phyloP scores from a whole-genome alignment of 805 yeast species.

The Schwanniomyces polymorphus region DNA sequence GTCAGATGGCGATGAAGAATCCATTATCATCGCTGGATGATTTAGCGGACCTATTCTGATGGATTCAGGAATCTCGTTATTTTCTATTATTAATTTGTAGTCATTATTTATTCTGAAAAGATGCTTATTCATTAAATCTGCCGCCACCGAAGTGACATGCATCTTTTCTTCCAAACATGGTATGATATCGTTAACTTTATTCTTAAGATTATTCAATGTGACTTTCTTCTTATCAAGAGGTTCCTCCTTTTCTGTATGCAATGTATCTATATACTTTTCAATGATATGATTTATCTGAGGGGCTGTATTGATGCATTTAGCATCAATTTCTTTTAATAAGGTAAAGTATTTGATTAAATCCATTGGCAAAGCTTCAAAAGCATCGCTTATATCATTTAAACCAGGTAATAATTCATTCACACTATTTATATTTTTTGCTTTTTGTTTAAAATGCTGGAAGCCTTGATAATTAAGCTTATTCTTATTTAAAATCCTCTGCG shows the following conservation, averaged over 20 bases:
- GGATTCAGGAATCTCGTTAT: slow-evolving; percentile 78
- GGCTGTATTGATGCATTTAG: slow-evolving; percentile 77
- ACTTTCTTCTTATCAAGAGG: slow-evolving; percentile 30
- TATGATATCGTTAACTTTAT: slow-evolving; percentile 63
- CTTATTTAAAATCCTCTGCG: slow-evolving; percentile 17
- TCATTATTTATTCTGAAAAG: slow-evolving; percentile 76
- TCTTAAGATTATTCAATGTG: slow-evolving; percentile 40
- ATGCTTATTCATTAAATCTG: slow-evolving; percentile 71
- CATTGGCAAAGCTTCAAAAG: slow-evolving; percentile 83
- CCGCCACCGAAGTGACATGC: slow-evolving; percentile 93
- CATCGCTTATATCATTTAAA: slow-evolving; percentile 86
- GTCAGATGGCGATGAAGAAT: slow-evolving; percentile 48
- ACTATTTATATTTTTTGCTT: slow-evolving; percentile 30
- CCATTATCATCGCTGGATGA: slow-evolving; percentile 87
- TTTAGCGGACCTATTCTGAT: slow-evolving; percentile 76
- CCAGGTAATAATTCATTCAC: slow-evolving; percentile 63
- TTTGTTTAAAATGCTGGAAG: slow-evolving; percentile 34
- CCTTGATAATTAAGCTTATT: slow-evolving; percentile 10
- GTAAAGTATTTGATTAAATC: slow-evolving; percentile 86
- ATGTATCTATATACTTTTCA: slow-evolving; percentile 36
- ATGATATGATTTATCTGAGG: slow-evolving; percentile 66
- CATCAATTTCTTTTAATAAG: slow-evolving; percentile 87
- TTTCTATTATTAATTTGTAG: slow-evolving; percentile 67
- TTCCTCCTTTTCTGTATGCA: slow-evolving; percentile 13
- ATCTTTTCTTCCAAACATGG: slow-evolving; percentile 95